These are phyloP conservation scores for Termitomyces sp. DNA, from an alignment of 768 basidiomycete genomes.

Conservation along the genomic window DNA sequence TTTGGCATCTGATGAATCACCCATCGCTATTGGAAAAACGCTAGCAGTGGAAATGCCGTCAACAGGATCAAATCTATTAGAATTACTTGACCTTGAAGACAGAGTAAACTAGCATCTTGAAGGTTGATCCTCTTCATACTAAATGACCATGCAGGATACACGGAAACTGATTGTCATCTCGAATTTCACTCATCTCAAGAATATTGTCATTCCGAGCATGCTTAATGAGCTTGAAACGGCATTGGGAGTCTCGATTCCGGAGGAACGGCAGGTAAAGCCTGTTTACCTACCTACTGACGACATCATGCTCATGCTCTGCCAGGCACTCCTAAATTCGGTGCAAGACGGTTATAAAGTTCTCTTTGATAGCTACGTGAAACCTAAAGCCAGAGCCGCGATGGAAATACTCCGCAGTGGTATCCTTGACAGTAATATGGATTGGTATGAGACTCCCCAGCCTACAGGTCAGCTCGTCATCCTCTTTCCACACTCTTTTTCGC, in stretches of 20 bases:
- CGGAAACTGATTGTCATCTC: constrained; percentile 85
- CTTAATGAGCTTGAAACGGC: constrained; percentile 73
- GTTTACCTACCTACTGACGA: neutral
- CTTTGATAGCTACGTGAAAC: constrained; percentile 83
- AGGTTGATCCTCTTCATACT: neutral
- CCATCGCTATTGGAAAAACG: constrained; percentile 34
- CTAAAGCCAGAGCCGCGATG: constrained; percentile 67
- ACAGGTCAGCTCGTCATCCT: constrained; percentile 46
- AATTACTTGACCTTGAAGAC: constrained; percentile 56
- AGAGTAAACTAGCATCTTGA: constrained; percentile 37
- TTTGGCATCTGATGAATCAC: constrained; percentile 69
- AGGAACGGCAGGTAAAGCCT: constrained; percentile 61
- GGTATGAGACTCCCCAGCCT: constrained; percentile 92
- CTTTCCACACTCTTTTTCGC: constrained; percentile 14
- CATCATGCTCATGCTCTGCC: neutral
- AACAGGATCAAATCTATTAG: constrained; percentile 44
- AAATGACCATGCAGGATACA: constrained; percentile 56
- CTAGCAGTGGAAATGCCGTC: constrained; percentile 24
- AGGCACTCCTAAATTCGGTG: constrained; percentile 75
- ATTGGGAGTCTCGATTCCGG: constrained; percentile 63
- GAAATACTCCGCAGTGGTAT: constrained; percentile 75
- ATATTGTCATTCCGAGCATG: constrained; percentile 70
- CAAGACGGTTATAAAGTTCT: constrained; percentile 83
- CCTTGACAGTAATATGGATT: constrained; percentile 77
- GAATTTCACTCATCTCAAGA: constrained; percentile 77